Evolutionary conservation across 2,329 filamentous ascomycete genomes (phyloP).

Genomic region (Fusarium multiceps): DNA sequence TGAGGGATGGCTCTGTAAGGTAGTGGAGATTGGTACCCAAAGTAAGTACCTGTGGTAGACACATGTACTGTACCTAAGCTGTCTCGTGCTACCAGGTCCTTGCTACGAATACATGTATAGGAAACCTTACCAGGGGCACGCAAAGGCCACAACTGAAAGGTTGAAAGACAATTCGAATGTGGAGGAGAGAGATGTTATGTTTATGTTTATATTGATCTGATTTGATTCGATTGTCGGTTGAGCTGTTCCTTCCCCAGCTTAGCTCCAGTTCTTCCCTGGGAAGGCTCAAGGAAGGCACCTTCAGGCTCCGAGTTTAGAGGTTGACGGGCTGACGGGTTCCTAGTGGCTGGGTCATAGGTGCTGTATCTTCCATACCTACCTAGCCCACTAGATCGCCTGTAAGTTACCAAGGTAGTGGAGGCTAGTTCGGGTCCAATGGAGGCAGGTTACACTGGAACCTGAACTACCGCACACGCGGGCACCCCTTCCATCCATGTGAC

Average conservation of each 20-base stretch:
- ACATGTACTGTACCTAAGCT: background rate
- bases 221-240: slow-evolving; percentile 17
- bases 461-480: slow-evolving; percentile 34
- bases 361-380: background rate
- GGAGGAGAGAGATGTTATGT: slow-evolving; percentile 1
- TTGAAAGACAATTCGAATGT: background rate
- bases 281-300: slow-evolving; percentile 15
- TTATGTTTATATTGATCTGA: slow-evolving; percentile 15
- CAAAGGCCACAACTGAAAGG: slow-evolving; percentile 26
- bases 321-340: slow-evolving; percentile 8
- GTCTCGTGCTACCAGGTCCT: slow-evolving; percentile 7
- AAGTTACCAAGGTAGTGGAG: background rate
- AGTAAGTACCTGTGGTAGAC: slow-evolving; percentile 1
- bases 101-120: background rate
- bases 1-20: slow-evolving; percentile 18
- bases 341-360: slow-evolving; percentile 14
- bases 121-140: background rate
- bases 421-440: slow-evolving; percentile 8
- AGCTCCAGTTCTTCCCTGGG: slow-evolving; percentile 21
- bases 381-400: background rate
- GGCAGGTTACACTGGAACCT: slow-evolving; percentile 23
- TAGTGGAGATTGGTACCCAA: background rate
- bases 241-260: slow-evolving; percentile 30
- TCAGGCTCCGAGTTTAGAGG: slow-evolving; percentile 5
- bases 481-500: slow-evolving; percentile 22